phyloP scores from a whole-genome alignment of 2,329 filamentous ascomycete species.

The Claviceps lovelessii region DNA sequence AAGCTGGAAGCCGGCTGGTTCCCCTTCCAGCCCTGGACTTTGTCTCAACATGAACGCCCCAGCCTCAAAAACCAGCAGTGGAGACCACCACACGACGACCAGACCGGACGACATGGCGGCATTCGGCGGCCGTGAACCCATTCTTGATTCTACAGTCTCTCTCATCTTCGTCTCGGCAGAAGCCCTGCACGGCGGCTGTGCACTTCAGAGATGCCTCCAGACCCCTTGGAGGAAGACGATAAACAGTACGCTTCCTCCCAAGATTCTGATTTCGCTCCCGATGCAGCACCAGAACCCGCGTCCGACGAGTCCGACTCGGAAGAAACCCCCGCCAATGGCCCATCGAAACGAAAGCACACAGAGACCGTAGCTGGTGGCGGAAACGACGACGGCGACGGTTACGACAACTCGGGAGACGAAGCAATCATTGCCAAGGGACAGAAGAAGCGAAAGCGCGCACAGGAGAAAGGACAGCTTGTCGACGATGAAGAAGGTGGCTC shows the following conservation, averaged over 20 bases:
- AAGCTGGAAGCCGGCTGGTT: too few relatives aligned
- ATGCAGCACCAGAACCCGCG: slow-evolving; percentile 31
- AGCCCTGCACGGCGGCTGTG: not conserved
- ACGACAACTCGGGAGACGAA: slow-evolving; percentile 60
- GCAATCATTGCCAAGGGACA: slow-evolving; percentile 49
- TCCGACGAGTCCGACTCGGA: slow-evolving; percentile 39
- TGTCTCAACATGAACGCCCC: too few relatives aligned
- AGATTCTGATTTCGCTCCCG: slow-evolving; percentile 60
- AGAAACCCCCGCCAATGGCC: slow-evolving; percentile 16
- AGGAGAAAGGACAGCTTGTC: slow-evolving; percentile 18
- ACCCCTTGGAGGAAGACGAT: slow-evolving; percentile 30
- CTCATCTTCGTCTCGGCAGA: not conserved
- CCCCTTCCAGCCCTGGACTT: too few relatives aligned
- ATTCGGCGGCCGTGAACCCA: not conserved
- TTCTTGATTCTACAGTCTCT: not conserved
- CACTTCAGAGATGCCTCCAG: slow-evolving; percentile 25
- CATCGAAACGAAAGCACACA: slow-evolving; percentile 13
- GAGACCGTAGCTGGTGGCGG: slow-evolving; percentile 9
- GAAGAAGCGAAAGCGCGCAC: slow-evolving; percentile 35
- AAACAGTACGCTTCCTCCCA: slow-evolving; percentile 55
- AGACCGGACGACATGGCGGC: too few relatives aligned
- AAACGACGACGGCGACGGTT: slow-evolving; percentile 31
- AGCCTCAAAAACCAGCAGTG: too few relatives aligned
- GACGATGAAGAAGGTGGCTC: slow-evolving; percentile 44
- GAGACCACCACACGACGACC: too few relatives aligned